Conservation (phyloP, 345 rosid genomes). For the Sonneratia alba region DNA sequence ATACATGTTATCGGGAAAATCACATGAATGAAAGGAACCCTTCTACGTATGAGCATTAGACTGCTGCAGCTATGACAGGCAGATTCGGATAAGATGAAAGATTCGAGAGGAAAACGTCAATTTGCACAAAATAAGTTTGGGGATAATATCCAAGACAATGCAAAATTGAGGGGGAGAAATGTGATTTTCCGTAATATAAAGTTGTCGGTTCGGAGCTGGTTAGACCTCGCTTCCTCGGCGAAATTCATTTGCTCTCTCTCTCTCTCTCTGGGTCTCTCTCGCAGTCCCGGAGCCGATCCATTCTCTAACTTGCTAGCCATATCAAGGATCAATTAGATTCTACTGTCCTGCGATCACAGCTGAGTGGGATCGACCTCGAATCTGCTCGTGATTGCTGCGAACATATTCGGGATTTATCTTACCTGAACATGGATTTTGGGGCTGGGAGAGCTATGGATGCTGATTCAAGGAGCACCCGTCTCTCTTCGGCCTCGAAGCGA, state of each 20-base stretch:
- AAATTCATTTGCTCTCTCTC: conserved; percentile 1
- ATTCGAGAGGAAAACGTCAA: no score
- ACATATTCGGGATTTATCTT: no score
- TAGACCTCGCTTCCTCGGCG: neutral
- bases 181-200: neutral
- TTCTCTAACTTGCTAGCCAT: neutral
- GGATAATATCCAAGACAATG: neutral
- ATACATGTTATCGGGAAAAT: no score
- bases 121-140: neutral
- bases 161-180: neutral
- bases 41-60: no score
- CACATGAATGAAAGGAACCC: no score
- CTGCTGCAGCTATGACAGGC: no score
- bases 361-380: neutral
- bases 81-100: no score
- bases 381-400: neutral
- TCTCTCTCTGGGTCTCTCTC: neutral
- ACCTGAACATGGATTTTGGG: neutral
- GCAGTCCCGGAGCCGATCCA: neutral
- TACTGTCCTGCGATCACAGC: neutral
- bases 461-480: conserved; percentile 80
- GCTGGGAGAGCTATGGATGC: conserved; percentile 48
- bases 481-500: conserved; percentile 71
- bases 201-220: neutral
- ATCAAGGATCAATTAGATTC: neutral